Evolutionary conservation across 805 yeast species (phyloP), one percentile per base, ranked within the genome.

Genomic region (Limtongia smithiae): DNA sequence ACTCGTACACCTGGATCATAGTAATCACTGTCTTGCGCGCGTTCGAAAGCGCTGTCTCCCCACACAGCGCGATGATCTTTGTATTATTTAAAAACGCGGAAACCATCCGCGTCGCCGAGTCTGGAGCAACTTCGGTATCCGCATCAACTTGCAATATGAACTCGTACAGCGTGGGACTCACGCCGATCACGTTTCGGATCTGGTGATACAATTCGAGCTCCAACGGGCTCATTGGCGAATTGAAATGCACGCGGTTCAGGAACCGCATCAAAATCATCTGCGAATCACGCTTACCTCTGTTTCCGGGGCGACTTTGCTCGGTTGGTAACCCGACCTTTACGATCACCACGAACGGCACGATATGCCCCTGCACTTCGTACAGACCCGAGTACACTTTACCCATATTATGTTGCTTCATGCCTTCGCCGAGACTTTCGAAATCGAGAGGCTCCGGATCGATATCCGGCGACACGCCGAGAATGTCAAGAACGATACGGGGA

Each of bases 201-300:
- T 70, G 74, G 53, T 72, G 75, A 60, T 79, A 73, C 50, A 79
- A 66, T 58, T 77, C 81, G 44, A 73, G 72, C 58, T 79, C 83
- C 52, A 79, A 67, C 11, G 78, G 77, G 40, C 74, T 75, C 83
- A 79, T 79, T 54, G 83, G 76, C 55, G 77, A 71, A 57, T 78
- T 78, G 60, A 77, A 77, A 65, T 78, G 80, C 20, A 79, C 81
- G 48, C 79, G 73, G 64, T 79, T 81, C 60, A 79, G 66, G 68
- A 78, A 79, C 12, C 80, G 68, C 83, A 79, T 79, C 59, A 79
- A 67, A 36, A 79, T 66, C 66, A 79, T 72, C 63, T 79, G 83
- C 15, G 83, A 77, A 60, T 79, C 83, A 62, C 83, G 79, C 65
- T 79, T 79, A 63, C 83, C 83, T 61, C 83, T 72, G 64, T 79